Evolutionary conservation across 352 stramenopile genomes (phyloP).

Genomic region (Aphanomyces euteiches): DNA sequence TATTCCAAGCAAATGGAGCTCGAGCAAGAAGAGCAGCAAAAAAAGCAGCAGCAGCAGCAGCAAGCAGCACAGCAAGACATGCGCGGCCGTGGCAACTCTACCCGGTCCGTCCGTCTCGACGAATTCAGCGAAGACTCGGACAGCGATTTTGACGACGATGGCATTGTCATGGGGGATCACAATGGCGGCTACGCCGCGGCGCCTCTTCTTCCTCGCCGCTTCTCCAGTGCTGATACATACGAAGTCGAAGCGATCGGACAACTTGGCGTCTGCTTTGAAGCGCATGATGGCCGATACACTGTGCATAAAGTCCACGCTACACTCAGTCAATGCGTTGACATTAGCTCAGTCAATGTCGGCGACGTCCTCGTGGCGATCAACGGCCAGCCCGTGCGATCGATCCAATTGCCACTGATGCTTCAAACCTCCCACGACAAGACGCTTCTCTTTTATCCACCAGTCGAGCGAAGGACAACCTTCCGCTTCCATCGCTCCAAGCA

Average conservation of each 20-base stretch:
- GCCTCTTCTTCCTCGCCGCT: not conserved
- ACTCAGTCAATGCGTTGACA: conserved; percentile 13
- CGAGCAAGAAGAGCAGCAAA: not conserved
- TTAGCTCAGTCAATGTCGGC: not conserved
- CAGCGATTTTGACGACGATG: conserved; percentile 4
- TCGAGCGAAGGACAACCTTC: not conserved
- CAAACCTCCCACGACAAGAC: not conserved
- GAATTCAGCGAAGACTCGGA: conserved; percentile 13
- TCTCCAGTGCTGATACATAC: not conserved
- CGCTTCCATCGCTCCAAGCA: not conserved
- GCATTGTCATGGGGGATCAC: conserved; percentile 3
- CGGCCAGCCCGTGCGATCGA: not conserved
- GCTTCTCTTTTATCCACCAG: not conserved
- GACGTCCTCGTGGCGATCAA: conserved; percentile 19
- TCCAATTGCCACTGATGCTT: not conserved
- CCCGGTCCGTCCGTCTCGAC: not conserved
- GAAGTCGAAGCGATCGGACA: not conserved
- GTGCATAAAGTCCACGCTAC: conserved; percentile 15
- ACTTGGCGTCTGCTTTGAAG: conserved; percentile 11
- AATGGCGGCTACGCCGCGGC: not conserved
- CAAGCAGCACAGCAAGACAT: not conserved
- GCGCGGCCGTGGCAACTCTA: not conserved
- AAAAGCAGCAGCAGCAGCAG: not conserved
- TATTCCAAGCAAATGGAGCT: conserved; percentile 15
- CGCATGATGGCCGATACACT: not conserved